phyloP scores from a whole-genome alignment of 345 rosid species.

The Eucalyptus melliodora region DNA sequence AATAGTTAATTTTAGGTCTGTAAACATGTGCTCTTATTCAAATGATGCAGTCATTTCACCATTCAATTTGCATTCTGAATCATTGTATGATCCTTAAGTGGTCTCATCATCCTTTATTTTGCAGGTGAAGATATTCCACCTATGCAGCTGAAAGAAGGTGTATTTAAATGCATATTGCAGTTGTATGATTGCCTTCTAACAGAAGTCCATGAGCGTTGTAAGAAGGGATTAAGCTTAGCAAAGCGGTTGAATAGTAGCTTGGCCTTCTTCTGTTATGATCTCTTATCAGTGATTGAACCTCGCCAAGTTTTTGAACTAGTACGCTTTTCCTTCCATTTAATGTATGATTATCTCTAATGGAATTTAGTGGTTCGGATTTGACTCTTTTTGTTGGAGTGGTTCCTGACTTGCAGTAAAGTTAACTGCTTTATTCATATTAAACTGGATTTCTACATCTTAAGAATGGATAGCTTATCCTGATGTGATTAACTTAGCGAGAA shows the following conservation, averaged over 20 bases:
- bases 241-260: slow-evolving; percentile 93
- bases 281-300: slow-evolving; percentile 86
- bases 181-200: slow-evolving; percentile 92
- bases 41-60: background rate
- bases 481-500: background rate
- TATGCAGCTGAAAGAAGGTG: slow-evolving; percentile 93
- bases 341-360: background rate
- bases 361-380: background rate
- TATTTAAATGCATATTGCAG: slow-evolving; percentile 85
- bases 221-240: slow-evolving; percentile 93
- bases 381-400: background rate
- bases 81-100: background rate
- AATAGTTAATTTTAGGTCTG: background rate
- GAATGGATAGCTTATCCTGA: background rate
- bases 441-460: background rate
- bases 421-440: background rate
- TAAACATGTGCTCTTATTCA: background rate
- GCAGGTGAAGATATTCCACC: slow-evolving; percentile 97
- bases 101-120: background rate
- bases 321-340: slow-evolving; percentile 8
- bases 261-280: slow-evolving; percentile 99
- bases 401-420: background rate
- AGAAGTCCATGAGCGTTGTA: slow-evolving; percentile 97
- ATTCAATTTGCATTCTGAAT: background rate
- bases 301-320: slow-evolving; percentile 98